These are phyloP conservation scores for Hypsizygus marmoreus DNA, from an alignment of 768 basidiomycete genomes.

Conservation along the genomic window DNA sequence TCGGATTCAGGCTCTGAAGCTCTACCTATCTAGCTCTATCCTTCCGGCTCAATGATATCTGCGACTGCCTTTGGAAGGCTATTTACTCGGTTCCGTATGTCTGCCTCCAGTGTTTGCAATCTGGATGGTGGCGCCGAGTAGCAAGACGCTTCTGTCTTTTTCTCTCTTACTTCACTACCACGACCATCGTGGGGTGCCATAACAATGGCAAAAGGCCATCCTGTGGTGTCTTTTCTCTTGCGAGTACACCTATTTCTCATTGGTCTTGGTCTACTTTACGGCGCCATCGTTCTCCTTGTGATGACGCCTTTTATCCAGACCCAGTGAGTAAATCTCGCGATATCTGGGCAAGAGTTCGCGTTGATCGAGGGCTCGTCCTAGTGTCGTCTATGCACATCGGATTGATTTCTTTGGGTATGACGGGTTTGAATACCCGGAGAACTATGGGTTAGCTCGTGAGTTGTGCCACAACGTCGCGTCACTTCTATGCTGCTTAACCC, in stretches of 20 bases:
- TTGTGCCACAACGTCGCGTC: too few relatives aligned
- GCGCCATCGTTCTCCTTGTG: constrained; percentile 28
- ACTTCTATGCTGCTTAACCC: too few relatives aligned
- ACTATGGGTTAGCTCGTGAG: constrained; percentile 45
- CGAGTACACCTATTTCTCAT: constrained; percentile 5
- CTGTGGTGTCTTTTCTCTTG: neutral
- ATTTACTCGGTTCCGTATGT: too few relatives aligned
- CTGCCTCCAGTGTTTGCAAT: too few relatives aligned
- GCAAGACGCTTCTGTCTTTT: too few relatives aligned
- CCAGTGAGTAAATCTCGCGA: constrained; percentile 29
- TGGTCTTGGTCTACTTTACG: constrained; percentile 20
- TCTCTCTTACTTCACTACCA: constrained; percentile 2
- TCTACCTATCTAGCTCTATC: too few relatives aligned
- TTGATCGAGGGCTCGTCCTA: constrained; percentile 11
- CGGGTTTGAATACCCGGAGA: constrained; percentile 40
- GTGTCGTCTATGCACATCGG: constrained; percentile 41
- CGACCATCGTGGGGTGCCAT: too few relatives aligned
- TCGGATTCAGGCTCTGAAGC: too few relatives aligned
- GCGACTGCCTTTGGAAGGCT: too few relatives aligned
- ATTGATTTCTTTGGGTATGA: constrained; percentile 36
- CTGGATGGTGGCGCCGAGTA: too few relatives aligned
- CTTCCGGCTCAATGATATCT: too few relatives aligned
- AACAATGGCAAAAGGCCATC: neutral
- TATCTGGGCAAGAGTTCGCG: neutral
- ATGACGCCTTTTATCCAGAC: constrained; percentile 43